Conservation (phyloP, 805 yeast species). For the Ogataea populi-albae region DNA sequence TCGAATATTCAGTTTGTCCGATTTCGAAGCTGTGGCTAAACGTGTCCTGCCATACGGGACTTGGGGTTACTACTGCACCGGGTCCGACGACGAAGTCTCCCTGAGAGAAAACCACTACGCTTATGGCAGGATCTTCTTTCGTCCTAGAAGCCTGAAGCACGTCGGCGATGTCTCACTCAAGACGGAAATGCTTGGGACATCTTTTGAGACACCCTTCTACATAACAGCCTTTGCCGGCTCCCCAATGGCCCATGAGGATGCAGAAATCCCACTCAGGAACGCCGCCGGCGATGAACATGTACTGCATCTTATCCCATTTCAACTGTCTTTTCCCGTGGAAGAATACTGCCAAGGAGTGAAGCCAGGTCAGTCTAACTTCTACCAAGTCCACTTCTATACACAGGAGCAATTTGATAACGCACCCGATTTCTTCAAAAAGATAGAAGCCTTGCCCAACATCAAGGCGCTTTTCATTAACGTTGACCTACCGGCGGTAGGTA, state of each 20-base stretch:
- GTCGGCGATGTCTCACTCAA: conserved; percentile 60
- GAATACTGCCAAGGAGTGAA: conserved; percentile 67
- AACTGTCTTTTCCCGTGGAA: conserved; percentile 78
- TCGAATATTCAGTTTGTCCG: conserved; percentile 70
- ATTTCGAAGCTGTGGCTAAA: conserved; percentile 84
- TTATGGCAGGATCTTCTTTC: conserved; percentile 79
- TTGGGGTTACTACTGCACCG: conserved; percentile 89
- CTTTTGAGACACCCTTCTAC: conserved; percentile 73
- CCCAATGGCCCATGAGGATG: conserved; percentile 83
- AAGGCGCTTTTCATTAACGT: conserved; percentile 80
- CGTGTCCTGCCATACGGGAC: conserved; percentile 68
- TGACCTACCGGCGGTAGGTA: conserved; percentile 83
- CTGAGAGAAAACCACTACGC: conserved; percentile 86
- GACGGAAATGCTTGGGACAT: conserved; percentile 68
- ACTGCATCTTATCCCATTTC: conserved; percentile 84
- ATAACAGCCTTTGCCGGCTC: conserved; percentile 89
- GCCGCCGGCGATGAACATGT: conserved; percentile 67
- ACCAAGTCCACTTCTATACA: conserved; percentile 69
- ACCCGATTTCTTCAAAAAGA: conserved; percentile 17
- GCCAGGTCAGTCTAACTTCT: conserved; percentile 72
- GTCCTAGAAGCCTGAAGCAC: conserved; percentile 77
- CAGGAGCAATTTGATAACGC: conserved; percentile 64
- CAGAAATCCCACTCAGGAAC: conserved; percentile 73
- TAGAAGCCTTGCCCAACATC: conserved; percentile 43
- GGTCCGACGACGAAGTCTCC: conserved; percentile 87